Evolutionary conservation across 306 rosid species (phyloP).

Genomic region (Cercis canadensis): DNA sequence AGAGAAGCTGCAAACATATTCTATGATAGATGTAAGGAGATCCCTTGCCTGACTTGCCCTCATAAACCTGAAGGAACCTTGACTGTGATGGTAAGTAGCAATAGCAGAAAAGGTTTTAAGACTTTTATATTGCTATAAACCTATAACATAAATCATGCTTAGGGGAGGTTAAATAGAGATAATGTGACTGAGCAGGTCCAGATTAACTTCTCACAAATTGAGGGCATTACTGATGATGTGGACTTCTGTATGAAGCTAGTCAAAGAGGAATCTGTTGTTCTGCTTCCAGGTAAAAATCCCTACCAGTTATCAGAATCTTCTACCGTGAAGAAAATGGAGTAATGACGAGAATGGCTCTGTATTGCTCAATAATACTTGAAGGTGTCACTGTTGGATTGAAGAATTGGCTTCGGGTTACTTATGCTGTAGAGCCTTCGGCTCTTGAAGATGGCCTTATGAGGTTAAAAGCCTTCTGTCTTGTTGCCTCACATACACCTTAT

Average conservation of each 20-base stretch:
- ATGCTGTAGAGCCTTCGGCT: constrained; percentile 44
- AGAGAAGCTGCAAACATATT: constrained; percentile 55
- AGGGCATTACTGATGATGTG: constrained; percentile 60
- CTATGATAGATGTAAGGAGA: constrained; percentile 52
- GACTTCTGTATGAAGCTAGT: no score
- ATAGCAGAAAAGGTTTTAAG: neutral
- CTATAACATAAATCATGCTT: neutral
- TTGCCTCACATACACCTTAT: no score
- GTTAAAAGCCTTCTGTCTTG: constrained; percentile 55
- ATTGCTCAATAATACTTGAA: constrained; percentile 39
- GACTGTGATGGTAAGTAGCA: constrained; percentile 57
- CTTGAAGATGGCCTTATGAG: constrained; percentile 64
- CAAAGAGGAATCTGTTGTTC: no score
- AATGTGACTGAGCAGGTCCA: constrained; percentile 51
- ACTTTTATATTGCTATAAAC: constrained; percentile 3
- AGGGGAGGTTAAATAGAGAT: neutral
- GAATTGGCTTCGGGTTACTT: constrained; percentile 64
- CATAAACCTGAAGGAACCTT: constrained; percentile 72
- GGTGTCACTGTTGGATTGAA: constrained; percentile 66
- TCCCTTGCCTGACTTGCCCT: constrained; percentile 67
- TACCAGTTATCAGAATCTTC: no score
- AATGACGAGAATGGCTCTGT: neutral
- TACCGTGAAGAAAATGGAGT: no score
- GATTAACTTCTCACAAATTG: constrained; percentile 52
- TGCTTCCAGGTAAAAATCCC: no score